Evolutionary conservation across 176 grass and related monocot species (phyloP).

Genomic region (Aechmea fasciata): DNA sequence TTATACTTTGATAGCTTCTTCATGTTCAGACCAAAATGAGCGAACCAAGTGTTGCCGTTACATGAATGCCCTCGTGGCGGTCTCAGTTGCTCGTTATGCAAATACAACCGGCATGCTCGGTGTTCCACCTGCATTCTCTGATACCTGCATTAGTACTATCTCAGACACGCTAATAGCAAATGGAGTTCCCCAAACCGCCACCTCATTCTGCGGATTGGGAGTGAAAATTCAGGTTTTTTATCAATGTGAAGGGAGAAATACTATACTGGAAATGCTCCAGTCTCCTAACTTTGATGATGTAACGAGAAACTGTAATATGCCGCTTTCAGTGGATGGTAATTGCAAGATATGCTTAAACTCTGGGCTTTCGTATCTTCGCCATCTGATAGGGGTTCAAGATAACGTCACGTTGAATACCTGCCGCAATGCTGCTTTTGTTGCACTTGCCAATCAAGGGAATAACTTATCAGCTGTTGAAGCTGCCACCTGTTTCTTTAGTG

Average conservation of each 20-base stretch:
- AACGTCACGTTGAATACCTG: constrained; percentile 81
- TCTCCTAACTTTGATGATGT: constrained; percentile 84
- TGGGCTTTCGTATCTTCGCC: constrained; percentile 82
- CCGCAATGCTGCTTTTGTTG: constrained; percentile 88
- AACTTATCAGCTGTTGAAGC: constrained; percentile 47
- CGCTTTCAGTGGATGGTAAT: constrained; percentile 38
- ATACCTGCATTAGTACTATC: constrained; percentile 49
- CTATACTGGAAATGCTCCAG: constrained; percentile 53
- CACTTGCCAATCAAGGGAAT: constrained; percentile 60
- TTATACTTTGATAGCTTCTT: constrained; percentile 46
- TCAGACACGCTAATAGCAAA: constrained; percentile 52
- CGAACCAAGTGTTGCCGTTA: constrained; percentile 82
- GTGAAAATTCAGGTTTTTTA: constrained; percentile 74
- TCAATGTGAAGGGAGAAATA: constrained; percentile 72
- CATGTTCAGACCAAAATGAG: constrained; percentile 60
- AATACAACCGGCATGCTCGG: constrained; percentile 61
- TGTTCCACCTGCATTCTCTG: constrained; percentile 48
- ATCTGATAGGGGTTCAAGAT: constrained; percentile 71
- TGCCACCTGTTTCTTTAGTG: constrained; percentile 75
- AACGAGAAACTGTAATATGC: constrained; percentile 43
- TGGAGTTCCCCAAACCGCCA: constrained; percentile 42
- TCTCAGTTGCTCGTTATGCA: constrained; percentile 73
- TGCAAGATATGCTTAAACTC: constrained; percentile 92
- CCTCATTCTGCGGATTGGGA: constrained; percentile 68
- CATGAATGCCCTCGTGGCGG: constrained; percentile 65